Conservation (phyloP, 768 basidiomycete species). For the Hydnum rufescens region DNA sequence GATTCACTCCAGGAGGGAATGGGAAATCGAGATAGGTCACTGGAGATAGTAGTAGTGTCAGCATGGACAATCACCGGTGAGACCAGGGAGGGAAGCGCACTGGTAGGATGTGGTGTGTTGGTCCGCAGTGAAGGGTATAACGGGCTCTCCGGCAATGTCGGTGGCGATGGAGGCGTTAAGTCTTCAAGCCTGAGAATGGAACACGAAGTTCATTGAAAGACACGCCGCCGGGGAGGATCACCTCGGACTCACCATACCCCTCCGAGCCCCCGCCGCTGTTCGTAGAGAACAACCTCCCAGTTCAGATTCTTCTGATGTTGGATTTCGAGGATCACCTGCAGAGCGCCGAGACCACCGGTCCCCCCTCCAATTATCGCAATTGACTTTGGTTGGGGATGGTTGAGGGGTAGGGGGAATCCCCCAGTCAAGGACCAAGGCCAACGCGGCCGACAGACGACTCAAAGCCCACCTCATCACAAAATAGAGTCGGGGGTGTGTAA, state of each 20-base stretch:
- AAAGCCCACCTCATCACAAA: no score
- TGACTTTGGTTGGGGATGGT: conserved; percentile 18
- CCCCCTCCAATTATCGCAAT: conserved; percentile 41
- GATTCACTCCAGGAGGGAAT: conserved; percentile 27
- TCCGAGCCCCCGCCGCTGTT: conserved; percentile 32
- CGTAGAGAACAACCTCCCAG: conserved; percentile 34
- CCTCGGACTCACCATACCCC: conserved; percentile 29
- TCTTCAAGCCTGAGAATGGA: conserved; percentile 19
- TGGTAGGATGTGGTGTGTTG: conserved; percentile 36
- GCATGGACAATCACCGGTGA: background rate
- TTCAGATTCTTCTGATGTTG: conserved; percentile 20
- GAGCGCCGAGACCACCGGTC: conserved; percentile 32
- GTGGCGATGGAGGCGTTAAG: conserved; percentile 19
- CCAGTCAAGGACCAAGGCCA: no score
- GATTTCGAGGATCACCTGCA: conserved; percentile 32
- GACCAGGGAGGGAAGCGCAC: background rate
- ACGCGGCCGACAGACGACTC: no score
- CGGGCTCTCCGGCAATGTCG: conserved; percentile 32
- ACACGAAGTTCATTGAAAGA: background rate
- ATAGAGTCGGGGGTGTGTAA: no score
- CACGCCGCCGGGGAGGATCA: background rate
- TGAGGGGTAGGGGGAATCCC: no score
- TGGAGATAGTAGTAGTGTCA: background rate
- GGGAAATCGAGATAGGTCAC: conserved; percentile 38
- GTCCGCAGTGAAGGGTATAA: conserved; percentile 34